Base-by-base conservation (phyloP, 805 yeast species). In the Pichia heedii region DNA sequence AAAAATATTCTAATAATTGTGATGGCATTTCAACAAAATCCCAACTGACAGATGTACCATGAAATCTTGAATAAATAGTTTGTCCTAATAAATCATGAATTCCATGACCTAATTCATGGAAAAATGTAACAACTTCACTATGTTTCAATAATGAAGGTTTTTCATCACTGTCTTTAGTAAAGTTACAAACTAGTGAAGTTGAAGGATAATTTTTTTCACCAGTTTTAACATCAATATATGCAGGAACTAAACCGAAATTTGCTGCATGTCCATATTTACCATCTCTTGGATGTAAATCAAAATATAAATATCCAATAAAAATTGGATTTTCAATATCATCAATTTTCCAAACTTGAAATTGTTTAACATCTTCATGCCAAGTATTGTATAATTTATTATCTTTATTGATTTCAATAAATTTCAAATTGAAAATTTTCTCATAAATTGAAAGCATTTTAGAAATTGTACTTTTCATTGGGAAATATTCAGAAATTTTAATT, bases 1-100 rank as follows among this genome's bases (percentile, higher is more conserved):
- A 81, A 86, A 93, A 86, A 61, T 77, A 83, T 62, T 86, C 95
- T 53, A 86, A 68, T 79, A 86, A 76, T 66, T 86, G 95, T 1
- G 95, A 85, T 22, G 95, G 96, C 46, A 90, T 85, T 63, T 86
- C 95, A 40, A 86, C 95, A 64, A 86, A 86, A 64, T 86, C 95
- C 73, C 93, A 72, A 33, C 83, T 77, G 37, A 84, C 90, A 33
- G 74, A 68, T 26, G 89, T 80, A 20, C 95, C 95, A 56, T 77
- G 82, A 63, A 84, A 85, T 49, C 81, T 70, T 2, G 82, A 70
- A 51, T 74, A 78, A 45, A 66, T 67, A 22, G 89, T 81, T 48
- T 72, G 68, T 11, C 89, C 84, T 43, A 85, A 70, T 39, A 84
- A 63, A 51, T 78, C 82, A 62, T 86, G 96, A 45, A 86, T 81